Percentiles rank a stretch among this genome's conserved stretches.
Conservation (phyloP, 805 yeast genomes). For the Teunomyces pallodes region DNA sequence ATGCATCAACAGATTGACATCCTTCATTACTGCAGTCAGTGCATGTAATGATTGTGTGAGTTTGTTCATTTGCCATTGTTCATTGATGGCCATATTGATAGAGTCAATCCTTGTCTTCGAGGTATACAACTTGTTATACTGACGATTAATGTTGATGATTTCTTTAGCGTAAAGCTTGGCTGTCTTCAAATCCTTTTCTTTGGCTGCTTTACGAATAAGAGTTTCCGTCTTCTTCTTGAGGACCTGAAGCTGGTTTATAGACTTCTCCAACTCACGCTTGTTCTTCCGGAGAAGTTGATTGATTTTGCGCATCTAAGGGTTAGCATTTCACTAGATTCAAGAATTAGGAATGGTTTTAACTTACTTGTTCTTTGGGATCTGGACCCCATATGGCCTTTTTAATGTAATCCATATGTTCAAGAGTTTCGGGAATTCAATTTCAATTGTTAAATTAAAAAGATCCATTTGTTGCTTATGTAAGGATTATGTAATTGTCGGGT, state of each 20-base stretch:
- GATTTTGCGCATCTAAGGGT: conserved; percentile 60
- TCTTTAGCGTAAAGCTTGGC: conserved; percentile 84
- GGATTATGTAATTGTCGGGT: background rate
- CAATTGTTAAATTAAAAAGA: background rate
- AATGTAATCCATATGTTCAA: conserved; percentile 64
- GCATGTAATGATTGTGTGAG: conserved; percentile 77
- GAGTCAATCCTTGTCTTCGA: conserved; percentile 86
- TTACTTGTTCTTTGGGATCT: conserved; percentile 83
- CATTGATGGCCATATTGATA: conserved; percentile 84
- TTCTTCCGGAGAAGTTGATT: conserved; percentile 79
- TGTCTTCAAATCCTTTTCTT: conserved; percentile 69
- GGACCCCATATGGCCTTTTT: conserved; percentile 95
- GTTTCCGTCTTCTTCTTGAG: conserved; percentile 73
- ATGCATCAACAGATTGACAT: conserved; percentile 73
- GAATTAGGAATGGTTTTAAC: conserved; percentile 14
- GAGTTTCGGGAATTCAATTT: background rate
- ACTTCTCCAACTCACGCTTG: conserved; percentile 79
- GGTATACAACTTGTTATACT: conserved; percentile 66
- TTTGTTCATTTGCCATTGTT: conserved; percentile 83
- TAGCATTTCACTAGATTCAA: background rate
- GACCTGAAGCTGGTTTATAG: conserved; percentile 56
- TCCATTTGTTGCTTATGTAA: background rate
- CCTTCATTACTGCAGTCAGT: conserved; percentile 81
- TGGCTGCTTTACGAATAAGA: conserved; percentile 71
- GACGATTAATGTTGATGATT: conserved; percentile 67